Evolutionary conservation across 768 basidiomycete genomes (phyloP).

Genomic region (Lenzites betulinus): DNA sequence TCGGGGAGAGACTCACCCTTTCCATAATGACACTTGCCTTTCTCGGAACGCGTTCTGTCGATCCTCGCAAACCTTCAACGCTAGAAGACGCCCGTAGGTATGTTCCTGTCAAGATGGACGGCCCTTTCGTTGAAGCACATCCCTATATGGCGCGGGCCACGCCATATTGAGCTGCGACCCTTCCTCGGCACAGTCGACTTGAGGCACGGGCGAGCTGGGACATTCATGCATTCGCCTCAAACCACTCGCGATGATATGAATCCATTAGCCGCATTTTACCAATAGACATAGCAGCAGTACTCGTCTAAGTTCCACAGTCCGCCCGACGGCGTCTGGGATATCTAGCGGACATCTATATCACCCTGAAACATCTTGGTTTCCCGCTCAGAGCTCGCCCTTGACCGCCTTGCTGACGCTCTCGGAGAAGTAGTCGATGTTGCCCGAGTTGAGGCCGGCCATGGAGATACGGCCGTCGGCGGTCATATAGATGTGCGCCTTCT

Average conservation of each 20-base stretch:
- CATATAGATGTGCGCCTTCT: slow-evolving; percentile 92
- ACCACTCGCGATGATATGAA: not conserved
- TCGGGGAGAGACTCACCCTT: not conserved
- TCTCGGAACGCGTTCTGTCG: slow-evolving; percentile 10
- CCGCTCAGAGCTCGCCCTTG: slow-evolving; percentile 62
- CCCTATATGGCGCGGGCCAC: slow-evolving; percentile 5
- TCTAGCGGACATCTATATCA: slow-evolving; percentile 4
- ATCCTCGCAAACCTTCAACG: slow-evolving; percentile 13
- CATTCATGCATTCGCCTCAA: slow-evolving; percentile 12
- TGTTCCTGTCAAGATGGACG: slow-evolving; percentile 12
- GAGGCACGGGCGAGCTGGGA: no score
- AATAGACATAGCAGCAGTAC: slow-evolving; percentile 9
- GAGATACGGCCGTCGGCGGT: slow-evolving; percentile 92
- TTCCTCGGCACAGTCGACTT: not conserved
- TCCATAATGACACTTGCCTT: slow-evolving; percentile 19
- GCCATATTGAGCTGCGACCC: slow-evolving; percentile 1
- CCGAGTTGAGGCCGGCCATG: slow-evolving; percentile 86
- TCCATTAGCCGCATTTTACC: slow-evolving; percentile 18
- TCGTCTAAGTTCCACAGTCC: slow-evolving; percentile 5
- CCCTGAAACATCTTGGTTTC: not conserved
- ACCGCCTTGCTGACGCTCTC: slow-evolving; percentile 83
- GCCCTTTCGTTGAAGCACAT: not conserved
- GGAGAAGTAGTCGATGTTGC: slow-evolving; percentile 90
- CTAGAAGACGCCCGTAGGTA: slow-evolving; percentile 6
- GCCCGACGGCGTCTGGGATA: not conserved